These are phyloP conservation scores for Mucor plumbeus DNA, from an alignment of 371 early-diverging fungal genomes.

Conservation along the genomic window DNA sequence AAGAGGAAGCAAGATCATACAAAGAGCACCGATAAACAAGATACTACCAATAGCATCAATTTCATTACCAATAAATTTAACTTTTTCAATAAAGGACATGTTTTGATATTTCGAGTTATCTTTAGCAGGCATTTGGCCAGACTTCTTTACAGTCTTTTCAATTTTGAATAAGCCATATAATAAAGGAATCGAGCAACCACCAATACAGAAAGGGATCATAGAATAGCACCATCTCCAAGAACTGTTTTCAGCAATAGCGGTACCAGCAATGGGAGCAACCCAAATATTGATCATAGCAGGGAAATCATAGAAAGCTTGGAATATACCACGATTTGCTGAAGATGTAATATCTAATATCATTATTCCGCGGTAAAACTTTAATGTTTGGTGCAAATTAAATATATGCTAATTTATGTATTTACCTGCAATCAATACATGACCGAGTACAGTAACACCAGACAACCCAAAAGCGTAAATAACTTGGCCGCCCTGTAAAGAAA, in stretches of 20 bases:
- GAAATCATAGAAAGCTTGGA: conserved; percentile 40
- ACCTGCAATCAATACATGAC: conserved; percentile 49
- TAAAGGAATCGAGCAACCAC: conserved; percentile 26
- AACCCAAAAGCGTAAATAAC: conserved; percentile 44
- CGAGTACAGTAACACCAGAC: conserved; percentile 37
- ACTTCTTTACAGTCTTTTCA: conserved; percentile 24
- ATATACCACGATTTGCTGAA: conserved; percentile 41
- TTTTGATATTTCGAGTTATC: conserved; percentile 1
- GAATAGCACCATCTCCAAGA: conserved; percentile 40
- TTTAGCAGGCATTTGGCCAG: conserved; percentile 19
- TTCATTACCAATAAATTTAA: conserved; percentile 41
- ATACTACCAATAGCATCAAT: conserved; percentile 50
- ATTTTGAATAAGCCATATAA: conserved; percentile 24
- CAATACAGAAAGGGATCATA: conserved; percentile 31
- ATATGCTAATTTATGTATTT: conserved; percentile 3
- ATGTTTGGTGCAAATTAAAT: neutral
- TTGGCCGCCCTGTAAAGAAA: conserved; percentile 39
- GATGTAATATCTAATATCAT: conserved; percentile 34
- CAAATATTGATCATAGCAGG: conserved; percentile 40
- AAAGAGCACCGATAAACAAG: conserved; percentile 46
- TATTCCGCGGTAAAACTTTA: neutral
- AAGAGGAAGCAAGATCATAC: conserved; percentile 49
- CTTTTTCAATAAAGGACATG: conserved; percentile 8
- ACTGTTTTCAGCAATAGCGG: conserved; percentile 21
- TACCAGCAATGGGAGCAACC: conserved; percentile 37